Conservation (phyloP, 306 rosid genomes). For the Prunus campanulata region DNA sequence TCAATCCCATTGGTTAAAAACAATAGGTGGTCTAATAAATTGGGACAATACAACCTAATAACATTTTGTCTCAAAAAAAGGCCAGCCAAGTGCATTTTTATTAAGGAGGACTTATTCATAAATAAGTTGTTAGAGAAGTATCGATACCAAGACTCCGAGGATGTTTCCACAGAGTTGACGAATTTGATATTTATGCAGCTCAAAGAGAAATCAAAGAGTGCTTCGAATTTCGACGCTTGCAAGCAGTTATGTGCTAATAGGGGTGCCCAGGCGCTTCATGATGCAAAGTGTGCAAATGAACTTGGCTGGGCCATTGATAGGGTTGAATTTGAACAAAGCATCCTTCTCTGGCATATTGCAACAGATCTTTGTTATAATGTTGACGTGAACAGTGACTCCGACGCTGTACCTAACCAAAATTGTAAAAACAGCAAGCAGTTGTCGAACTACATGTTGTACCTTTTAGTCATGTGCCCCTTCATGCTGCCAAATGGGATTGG, state of each 20-base stretch:
- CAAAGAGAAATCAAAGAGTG: background rate
- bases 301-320: background rate
- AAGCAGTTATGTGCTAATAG: background rate
- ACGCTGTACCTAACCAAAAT: too few relatives aligned
- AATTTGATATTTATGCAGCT: constrained; percentile 19
- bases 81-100: background rate
- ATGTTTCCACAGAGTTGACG: constrained; percentile 10
- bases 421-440: background rate
- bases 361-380: background rate
- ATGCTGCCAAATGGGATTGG: constrained; percentile 7
- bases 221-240: background rate
- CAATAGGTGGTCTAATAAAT: too few relatives aligned
- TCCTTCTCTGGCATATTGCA: constrained; percentile 22
- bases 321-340: constrained; percentile 2
- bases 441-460: constrained; percentile 14
- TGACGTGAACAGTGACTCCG: background rate
- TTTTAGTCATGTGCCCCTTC: background rate
- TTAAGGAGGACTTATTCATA: constrained; percentile 2
- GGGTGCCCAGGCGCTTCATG: background rate
- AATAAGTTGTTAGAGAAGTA: constrained; percentile 14
- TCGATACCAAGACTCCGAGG: background rate
- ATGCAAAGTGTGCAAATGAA: background rate
- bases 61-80: constrained; percentile 8
- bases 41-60: constrained; percentile 34
- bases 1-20: too few relatives aligned